Percentiles rank a stretch among this genome's conserved stretches.
phyloP scores from a whole-genome alignment of 805 yeast species.

The Metschnikowia santaceciliae region DNA sequence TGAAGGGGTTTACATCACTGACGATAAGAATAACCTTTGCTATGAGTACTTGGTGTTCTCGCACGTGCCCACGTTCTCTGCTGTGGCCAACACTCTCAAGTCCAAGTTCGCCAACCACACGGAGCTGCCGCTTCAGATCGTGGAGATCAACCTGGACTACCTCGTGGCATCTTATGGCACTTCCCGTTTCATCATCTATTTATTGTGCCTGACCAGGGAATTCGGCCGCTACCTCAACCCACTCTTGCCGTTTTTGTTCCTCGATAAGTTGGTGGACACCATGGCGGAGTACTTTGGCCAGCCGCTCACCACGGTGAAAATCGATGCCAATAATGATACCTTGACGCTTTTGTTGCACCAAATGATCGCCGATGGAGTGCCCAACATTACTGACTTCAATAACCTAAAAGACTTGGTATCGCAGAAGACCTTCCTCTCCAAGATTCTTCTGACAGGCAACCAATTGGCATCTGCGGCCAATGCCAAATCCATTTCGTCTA shows the following conservation, averaged over 20 bases:
- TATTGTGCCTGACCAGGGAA: conserved; percentile 21
- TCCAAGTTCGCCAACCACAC: conserved; percentile 9
- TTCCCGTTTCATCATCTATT: conserved; percentile 24
- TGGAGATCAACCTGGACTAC: conserved; percentile 29
- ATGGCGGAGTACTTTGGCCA: conserved; percentile 56
- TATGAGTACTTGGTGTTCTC: conserved; percentile 33
- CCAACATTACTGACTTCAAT: conserved; percentile 69
- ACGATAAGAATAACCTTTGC: conserved; percentile 29
- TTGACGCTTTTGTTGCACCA: conserved; percentile 69
- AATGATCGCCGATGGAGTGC: conserved; percentile 73
- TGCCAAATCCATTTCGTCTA: conserved; percentile 19
- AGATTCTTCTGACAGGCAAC: conserved; percentile 43
- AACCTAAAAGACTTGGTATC: conserved; percentile 69
- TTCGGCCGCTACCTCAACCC: conserved; percentile 36
- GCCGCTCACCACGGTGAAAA: conserved; percentile 52
- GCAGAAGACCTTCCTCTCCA: conserved; percentile 50
- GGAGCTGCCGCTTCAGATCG: conserved; percentile 17
- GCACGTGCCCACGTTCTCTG: conserved; percentile 30
- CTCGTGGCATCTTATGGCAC: conserved; percentile 23
- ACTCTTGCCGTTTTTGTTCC: conserved; percentile 50
- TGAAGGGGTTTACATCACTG: conserved; percentile 42
- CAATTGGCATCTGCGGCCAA: conserved; percentile 29
- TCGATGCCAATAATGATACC: conserved; percentile 69
- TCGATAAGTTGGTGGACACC: conserved; percentile 46
- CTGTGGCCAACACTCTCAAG: conserved; percentile 20